Conservation (phyloP, 345 rosid species). For the Capsella bursapastoris region DNA sequence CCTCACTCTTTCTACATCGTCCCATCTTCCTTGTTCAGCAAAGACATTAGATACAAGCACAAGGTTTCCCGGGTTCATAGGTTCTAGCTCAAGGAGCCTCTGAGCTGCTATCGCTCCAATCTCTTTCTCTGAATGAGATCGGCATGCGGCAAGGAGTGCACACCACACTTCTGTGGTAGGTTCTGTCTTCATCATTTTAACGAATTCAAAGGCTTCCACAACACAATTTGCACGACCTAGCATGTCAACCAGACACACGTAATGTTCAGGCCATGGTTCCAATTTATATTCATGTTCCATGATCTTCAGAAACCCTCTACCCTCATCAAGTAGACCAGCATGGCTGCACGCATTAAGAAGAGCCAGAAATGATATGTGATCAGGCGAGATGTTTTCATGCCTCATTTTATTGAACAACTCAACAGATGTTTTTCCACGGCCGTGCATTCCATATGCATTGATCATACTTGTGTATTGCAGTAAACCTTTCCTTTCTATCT, state of each 20-base stretch:
- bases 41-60: constrained; percentile 80
- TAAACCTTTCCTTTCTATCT: constrained; percentile 50
- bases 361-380: constrained; percentile 76
- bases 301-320: constrained; percentile 56
- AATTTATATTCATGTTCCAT: constrained; percentile 67
- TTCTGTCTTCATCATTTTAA: constrained; percentile 61
- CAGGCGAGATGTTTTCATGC: constrained; percentile 55
- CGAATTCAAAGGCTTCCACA: constrained; percentile 74
- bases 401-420: constrained; percentile 62
- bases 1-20: constrained; percentile 70
- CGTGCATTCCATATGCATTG: constrained; percentile 85
- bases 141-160: constrained; percentile 81
- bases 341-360: constrained; percentile 87
- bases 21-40: constrained; percentile 76
- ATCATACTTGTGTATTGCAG: constrained; percentile 82
- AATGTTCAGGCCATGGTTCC: constrained; percentile 92
- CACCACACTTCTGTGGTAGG: constrained; percentile 90
- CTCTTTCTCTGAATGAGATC: constrained; percentile 66
- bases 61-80: constrained; percentile 77
- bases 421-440: constrained; percentile 66
- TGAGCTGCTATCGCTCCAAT: constrained; percentile 70
- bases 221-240: constrained; percentile 78
- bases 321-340: constrained; percentile 76
- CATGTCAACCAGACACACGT: constrained; percentile 81
- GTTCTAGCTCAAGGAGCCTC: constrained; percentile 61